Base-by-base conservation (phyloP, 2,329 filamentous ascomycete species). In the Nigrospora sphaerica region DNA sequence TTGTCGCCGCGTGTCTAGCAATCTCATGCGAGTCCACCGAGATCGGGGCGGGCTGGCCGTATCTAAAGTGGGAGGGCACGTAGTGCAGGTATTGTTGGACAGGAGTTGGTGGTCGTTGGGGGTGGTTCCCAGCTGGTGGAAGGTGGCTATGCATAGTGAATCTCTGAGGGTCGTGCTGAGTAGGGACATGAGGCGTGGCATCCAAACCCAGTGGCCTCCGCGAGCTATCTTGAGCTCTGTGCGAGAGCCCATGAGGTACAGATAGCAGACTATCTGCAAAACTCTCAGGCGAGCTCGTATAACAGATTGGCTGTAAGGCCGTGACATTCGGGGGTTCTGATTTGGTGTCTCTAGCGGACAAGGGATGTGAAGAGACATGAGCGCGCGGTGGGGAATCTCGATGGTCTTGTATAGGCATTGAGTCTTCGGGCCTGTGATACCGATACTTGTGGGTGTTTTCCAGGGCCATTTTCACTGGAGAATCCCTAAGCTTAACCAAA, bases 281-380 rank as follows among this genome's bases (percentile, higher is more conserved):
- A 55, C 62, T 63, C 45, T 71, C 73, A 32, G 72, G 77, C 46
- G 76, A 78, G 58, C 68, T 75, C 16, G 74, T 71, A 46, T 75
- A 67, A 50, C 74, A 72, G 51, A 72, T 62, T 48, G 71, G 68
- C 17, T 67, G 60, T n/a, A 69, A 61, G 23, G 57, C 51, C 32
- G 60, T 58, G 47, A 78, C 73, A 49, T 78, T 74, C 4, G 4
- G 64, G 36, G 71, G 67, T 50, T 82, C 79, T 53, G 77, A 69
- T 64, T 82, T 82, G 62, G 81, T 71, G 7, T 81, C 77, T 58
- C 75, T 65, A 11, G 68, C 57, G 56, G 74, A 78, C 12, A 67
- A 57, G 40, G 68, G 62, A 57, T 71, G 74, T 19, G 63, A 56
- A 23, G 19, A 32, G 42, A 65, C 62, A 55, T 72, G 72, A 50